A percentile compares a stretch with the other conserved stretches of the same genome.
Conservation (phyloP, 495 filamentous ascomycete species). For the Penicillium coffeae region DNA sequence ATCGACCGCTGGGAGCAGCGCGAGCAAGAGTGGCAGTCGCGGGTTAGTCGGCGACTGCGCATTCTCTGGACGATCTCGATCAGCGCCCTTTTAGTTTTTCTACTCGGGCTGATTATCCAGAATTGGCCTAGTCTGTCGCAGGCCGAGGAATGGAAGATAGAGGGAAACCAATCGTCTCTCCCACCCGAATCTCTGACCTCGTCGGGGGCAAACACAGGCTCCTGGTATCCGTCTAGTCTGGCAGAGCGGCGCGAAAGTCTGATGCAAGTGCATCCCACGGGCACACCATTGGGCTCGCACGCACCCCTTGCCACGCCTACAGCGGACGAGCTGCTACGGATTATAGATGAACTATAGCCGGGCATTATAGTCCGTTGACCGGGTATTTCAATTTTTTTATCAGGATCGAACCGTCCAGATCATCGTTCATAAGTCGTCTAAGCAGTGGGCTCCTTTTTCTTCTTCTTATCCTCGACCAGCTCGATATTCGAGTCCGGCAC, state of each 20-base stretch:
- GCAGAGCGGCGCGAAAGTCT: conserved; percentile 19
- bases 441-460: conserved; percentile 41
- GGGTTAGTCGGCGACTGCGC: conserved; percentile 57
- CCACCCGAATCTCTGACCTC: too few species aligned
- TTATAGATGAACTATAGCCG: conserved; percentile 38
- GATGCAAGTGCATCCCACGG: not conserved
- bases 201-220: conserved; percentile 1
- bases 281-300: conserved; percentile 2
- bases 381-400: too few species aligned
- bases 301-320: conserved; percentile 5
- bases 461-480: conserved; percentile 89
- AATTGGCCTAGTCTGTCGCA: conserved; percentile 19
- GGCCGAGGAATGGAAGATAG: not conserved
- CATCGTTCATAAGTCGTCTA: too few species aligned
- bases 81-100: conserved; percentile 30
- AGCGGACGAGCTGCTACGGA: conserved; percentile 25
- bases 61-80: conserved; percentile 56
- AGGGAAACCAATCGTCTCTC: too few species aligned
- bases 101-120: conserved; percentile 42
- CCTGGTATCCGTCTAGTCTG: conserved; percentile 20
- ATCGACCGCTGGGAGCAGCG: conserved; percentile 69
- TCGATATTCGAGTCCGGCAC: conserved; percentile 95
- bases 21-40: conserved; percentile 70
- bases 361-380: too few species aligned
- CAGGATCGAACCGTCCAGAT: too few species aligned